Evolutionary conservation across 148 eudicot species (phyloP), one percentile per base, ranked within the genome.

Genomic region (Rhododendron vialii): DNA sequence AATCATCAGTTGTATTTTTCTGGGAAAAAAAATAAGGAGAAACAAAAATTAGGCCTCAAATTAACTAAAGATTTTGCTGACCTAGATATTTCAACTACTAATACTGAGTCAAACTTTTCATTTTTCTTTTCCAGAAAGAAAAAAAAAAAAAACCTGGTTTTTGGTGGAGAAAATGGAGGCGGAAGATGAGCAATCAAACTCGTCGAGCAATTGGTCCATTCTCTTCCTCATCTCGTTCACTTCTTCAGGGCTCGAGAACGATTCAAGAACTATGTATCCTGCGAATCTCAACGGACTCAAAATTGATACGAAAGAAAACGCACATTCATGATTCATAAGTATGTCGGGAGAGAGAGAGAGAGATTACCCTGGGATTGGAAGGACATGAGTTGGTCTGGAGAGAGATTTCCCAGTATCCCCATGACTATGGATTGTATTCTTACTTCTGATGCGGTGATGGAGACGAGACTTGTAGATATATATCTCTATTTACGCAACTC

Each of bases 221-320:
- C 92, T 88, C 51, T 82, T 88, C 86, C 98, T 93, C 92, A 96
- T 90, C 18, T 91, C 87, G 18, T 85, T 85, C 15, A 95, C 80
- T 85, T 96, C 96, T 22, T 91, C 92, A 61, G 86, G 86, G 83
- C 91, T 91, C 30, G 97, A 81, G 88, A 93, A 96, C 41, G 99
- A 94, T 30, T 96, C 98, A 65, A 96, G n/a, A 47, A 96, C 97
- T 89, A 96, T 59, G 86, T 83, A 96, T 11, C 98, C 99, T 92
- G 85, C 83, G 15, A 57, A 11, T 77, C 84, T 74, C 55, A 45
- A 82, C 45, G 17, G 30, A 18, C 30, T 1, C 57, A 14, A 61
- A 24, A 18, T 65, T 57, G 26, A 84, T 36, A 2, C 11, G 55
- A 48, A 22, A 35, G 36, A 80, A 20, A 59, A 50, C 14, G 26